A percentile compares a stretch with the other conserved stretches of the same genome.
Conservation (phyloP, 2,329 filamentous ascomycete species). For the Apiospora koreana region DNA sequence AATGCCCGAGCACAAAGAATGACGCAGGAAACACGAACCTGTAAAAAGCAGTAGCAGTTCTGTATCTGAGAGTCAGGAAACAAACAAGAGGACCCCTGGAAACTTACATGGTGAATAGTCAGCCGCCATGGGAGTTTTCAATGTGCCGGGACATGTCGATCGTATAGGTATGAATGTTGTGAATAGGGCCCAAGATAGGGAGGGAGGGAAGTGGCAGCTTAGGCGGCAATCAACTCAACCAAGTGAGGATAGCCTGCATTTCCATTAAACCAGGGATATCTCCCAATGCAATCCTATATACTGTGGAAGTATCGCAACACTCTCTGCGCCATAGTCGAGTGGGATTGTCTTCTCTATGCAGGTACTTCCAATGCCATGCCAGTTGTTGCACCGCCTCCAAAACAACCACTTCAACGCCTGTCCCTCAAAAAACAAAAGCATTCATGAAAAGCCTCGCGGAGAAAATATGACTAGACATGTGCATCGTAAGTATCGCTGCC, state of each 20-base stretch:
- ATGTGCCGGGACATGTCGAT: background rate
- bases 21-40: background rate
- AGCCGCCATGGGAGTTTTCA: background rate
- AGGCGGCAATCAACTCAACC: background rate
- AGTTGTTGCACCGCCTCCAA: background rate
- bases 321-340: conserved; percentile 1
- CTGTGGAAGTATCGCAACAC: conserved; percentile 8
- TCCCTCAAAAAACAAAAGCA: conserved; percentile 9
- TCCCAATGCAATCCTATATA: conserved; percentile 17
- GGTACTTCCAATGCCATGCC: conserved; percentile 7
- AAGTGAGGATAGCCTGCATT: conserved; percentile 9
- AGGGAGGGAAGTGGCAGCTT: background rate
- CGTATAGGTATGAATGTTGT: background rate
- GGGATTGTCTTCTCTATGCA: conserved; percentile 13
- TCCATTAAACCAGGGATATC: conserved; percentile 14
- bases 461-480: conserved; percentile 8
- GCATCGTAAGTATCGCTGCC: conserved; percentile 12
- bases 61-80: background rate
- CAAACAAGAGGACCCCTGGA: background rate
- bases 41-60: background rate
- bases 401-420: conserved; percentile 6
- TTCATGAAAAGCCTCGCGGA: conserved; percentile 12
- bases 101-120: background rate
- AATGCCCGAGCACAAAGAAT: background rate
- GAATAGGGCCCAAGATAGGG: background rate